Base-by-base conservation (phyloP, 1,139 yeast species). In the Eremothecium cymbalariae region DNA sequence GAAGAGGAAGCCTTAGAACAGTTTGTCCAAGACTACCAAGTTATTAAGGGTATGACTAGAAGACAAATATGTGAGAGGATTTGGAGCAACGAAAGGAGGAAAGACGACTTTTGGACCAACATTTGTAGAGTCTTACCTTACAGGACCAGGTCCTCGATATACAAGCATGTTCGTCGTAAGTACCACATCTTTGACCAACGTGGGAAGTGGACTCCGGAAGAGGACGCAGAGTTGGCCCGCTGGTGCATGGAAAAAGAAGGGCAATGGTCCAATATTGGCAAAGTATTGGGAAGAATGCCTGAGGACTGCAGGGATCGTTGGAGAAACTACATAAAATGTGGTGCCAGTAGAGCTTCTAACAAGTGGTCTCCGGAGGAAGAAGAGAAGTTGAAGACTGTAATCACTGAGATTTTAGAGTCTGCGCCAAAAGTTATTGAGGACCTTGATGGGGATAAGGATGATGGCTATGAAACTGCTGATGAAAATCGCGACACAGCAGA, bases 241-340 rank as follows among this genome's bases (percentile, higher is more conserved):
- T 63, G 84, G 35, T 83, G 84, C 4, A 61, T 69, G 6, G 74
- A 75, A 24, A 72, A 75, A 45, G 83, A 77, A 39, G 85, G 90
- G 9, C 84, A 80, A 51, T 86, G 96, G 96, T 82, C 83, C 47
- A 68, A 68, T 28, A 81, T 86, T 42, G 95, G 95, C 2, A 70
- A 70, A 37, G 61, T 67, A 6, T 65, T 86, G 74, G 84, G 84
- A 8, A 70, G 97, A 50, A 88, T 88, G 97, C 96, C 97, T 0
- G 97, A 88, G 52, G 97, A 88, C 61, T 86, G 96, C 57, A 70
- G 97, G 45, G 97, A 88, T 55, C 68, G 97, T 45, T 88, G 95
- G 95, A 70, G 97, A 58, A 88, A 88, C 57, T 88, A 88, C 53
- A 81, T 86, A 42, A 86, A 86, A 57, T 86, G 96, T 62, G 96